phyloP scores from a whole-genome alignment of 1,284 basidiomycete genomes.

The Chiua sp. region DNA sequence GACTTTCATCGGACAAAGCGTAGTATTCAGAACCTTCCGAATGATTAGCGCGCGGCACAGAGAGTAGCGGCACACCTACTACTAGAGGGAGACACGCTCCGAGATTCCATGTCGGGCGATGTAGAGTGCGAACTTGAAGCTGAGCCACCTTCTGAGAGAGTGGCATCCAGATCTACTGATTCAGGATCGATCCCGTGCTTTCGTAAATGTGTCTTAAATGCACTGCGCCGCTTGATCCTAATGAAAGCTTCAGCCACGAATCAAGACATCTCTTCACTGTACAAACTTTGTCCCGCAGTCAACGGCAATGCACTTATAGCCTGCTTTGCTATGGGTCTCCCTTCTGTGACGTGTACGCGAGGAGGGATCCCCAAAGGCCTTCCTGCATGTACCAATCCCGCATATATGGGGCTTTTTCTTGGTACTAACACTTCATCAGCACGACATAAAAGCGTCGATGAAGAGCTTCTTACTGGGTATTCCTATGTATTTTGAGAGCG shows the following conservation, averaged over 20 bases:
- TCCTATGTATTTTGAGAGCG: slow-evolving; percentile 61
- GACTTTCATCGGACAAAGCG: not conserved
- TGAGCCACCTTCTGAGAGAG: not conserved
- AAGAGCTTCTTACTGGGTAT: slow-evolving; percentile 57
- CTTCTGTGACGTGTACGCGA: slow-evolving; percentile 64
- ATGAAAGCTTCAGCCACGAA: slow-evolving; percentile 4
- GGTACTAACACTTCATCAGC: slow-evolving; percentile 45
- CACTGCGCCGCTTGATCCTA: slow-evolving; percentile 66
- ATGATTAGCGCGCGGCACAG: slow-evolving; percentile 12
- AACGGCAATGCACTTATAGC: slow-evolving; percentile 49
- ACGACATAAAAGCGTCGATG: not conserved
- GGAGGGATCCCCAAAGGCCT: slow-evolving; percentile 66
- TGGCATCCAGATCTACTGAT: slow-evolving; percentile 23
- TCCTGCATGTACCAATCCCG: slow-evolving; percentile 45
- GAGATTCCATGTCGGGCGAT: slow-evolving; percentile 12
- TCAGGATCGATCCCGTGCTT: slow-evolving; percentile 48
- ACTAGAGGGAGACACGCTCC: slow-evolving; percentile 5
- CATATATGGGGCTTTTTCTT: slow-evolving; percentile 57
- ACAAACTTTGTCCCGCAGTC: slow-evolving; percentile 54
- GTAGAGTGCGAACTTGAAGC: slow-evolving; percentile 1
- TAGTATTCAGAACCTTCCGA: slow-evolving; percentile 16
- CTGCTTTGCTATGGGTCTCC: slow-evolving; percentile 53
- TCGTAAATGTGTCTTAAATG: slow-evolving; percentile 58
- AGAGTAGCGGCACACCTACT: slow-evolving; percentile 18
- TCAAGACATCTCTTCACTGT: not conserved